phyloP scores from a whole-genome alignment of 2,329 filamentous ascomycete genomes.

The Fusarium sp. region DNA sequence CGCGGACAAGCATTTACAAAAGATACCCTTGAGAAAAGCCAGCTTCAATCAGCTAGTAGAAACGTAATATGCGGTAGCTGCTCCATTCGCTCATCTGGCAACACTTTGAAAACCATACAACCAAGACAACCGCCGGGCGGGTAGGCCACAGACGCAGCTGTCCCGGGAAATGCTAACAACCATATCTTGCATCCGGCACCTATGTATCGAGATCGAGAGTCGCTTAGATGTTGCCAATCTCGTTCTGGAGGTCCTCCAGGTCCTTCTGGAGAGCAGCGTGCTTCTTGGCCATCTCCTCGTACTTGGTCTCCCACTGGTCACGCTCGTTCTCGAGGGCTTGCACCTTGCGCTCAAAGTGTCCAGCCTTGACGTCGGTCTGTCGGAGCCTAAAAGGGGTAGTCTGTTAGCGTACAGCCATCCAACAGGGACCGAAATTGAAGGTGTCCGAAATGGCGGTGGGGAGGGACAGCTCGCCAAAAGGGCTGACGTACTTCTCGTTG shows the following conservation, averaged over 20 bases:
- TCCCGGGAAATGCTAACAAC: slow-evolving; percentile 30
- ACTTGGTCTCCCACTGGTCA: slow-evolving; percentile 96
- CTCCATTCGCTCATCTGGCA: slow-evolving; percentile 43
- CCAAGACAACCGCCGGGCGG: slow-evolving; percentile 35
- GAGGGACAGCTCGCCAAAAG: slow-evolving; percentile 26
- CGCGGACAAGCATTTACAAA: slow-evolving; percentile 33
- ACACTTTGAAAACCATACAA: slow-evolving; percentile 41
- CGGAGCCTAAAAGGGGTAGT: slow-evolving; percentile 72
- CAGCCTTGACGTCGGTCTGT: slow-evolving; percentile 98
- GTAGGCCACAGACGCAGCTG: slow-evolving; percentile 23
- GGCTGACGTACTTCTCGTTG: slow-evolving; percentile 88
- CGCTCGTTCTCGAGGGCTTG: slow-evolving; percentile 91
- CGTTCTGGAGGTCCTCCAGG: slow-evolving; percentile 85
- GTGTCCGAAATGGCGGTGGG: slow-evolving; percentile 38
- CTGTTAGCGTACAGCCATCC: slow-evolving; percentile 29
- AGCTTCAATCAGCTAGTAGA: slow-evolving; percentile 45
- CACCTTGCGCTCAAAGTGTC: slow-evolving; percentile 99
- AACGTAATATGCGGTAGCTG: slow-evolving; percentile 46
- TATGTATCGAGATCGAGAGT: slow-evolving; percentile 25
- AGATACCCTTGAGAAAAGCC: slow-evolving; percentile 47
- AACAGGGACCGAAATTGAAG: slow-evolving; percentile 8
- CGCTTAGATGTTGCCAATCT: slow-evolving; percentile 89
- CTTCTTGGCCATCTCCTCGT: slow-evolving; percentile 97
- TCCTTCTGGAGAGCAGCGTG: slow-evolving; percentile 85
- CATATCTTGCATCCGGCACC: slow-evolving; percentile 35